phyloP scores from a whole-genome alignment of 2,329 filamentous ascomycete genomes.

The Proliferodiscus dingleyae region DNA sequence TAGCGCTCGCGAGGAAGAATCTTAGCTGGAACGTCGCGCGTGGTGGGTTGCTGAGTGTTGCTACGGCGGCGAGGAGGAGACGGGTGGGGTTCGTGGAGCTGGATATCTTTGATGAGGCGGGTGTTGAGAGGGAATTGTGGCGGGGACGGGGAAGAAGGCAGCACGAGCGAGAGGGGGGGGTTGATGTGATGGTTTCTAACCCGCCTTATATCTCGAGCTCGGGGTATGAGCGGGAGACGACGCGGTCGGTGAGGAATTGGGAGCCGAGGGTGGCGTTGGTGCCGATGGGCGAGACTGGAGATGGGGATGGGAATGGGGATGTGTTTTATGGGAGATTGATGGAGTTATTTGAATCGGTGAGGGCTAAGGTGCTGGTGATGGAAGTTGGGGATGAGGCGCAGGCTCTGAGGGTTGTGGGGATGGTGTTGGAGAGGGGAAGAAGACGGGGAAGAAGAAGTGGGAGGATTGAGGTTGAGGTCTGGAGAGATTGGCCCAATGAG shows the following conservation, averaged over 20 bases:
- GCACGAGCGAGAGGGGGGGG: not conserved
- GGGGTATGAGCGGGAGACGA: conserved; percentile 58
- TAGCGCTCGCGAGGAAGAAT: conserved; percentile 64
- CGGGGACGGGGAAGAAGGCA: no score
- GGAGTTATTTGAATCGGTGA: conserved; percentile 43
- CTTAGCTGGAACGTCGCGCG: conserved; percentile 44
- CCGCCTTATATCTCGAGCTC: conserved; percentile 78
- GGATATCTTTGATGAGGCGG: no score
- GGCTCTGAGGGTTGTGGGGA: conserved; percentile 55
- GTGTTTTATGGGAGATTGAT: conserved; percentile 66
- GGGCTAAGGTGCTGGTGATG: conserved; percentile 55
- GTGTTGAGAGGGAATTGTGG: no score
- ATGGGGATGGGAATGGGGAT: conserved; percentile 29
- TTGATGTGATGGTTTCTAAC: conserved; percentile 69
- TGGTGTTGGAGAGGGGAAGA: conserved; percentile 10
- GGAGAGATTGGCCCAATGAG: no score
- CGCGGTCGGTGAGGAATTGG: conserved; percentile 70
- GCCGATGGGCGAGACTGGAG: conserved; percentile 22
- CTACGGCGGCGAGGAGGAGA: no score
- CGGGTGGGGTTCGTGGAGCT: no score
- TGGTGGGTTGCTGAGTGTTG: no score
- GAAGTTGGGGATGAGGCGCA: conserved; percentile 70
- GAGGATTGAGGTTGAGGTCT: no score
- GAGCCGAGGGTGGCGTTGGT: conserved; percentile 82
- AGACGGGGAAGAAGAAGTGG: conserved; percentile 8